phyloP scores from a whole-genome alignment of 176 grass and related monocot genomes.

The Secale cereale region DNA sequence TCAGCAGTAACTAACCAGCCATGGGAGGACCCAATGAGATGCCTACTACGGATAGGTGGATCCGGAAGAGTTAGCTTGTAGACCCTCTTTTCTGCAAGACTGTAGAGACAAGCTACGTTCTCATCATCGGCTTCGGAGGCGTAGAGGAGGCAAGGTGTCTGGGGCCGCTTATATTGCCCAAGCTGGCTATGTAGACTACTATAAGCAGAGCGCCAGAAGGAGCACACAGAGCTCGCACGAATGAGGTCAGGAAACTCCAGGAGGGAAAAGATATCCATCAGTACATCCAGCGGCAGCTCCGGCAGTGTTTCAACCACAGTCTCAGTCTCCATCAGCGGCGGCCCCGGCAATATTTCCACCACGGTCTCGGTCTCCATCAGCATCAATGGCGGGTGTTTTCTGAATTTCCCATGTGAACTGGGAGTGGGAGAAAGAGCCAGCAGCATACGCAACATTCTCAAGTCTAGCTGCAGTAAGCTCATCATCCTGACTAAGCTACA shows the following conservation, averaged over 20 bases:
- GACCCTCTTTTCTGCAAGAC: neutral
- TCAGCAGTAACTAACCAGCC: constrained; percentile 1
- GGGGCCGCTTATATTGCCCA: neutral
- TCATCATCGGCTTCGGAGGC: neutral
- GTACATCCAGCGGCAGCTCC: neutral
- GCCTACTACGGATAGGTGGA: neutral
- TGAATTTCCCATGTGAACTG: neutral
- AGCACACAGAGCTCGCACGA: neutral
- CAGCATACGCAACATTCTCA: neutral
- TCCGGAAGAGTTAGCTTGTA: neutral
- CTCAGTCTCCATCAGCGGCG: neutral
- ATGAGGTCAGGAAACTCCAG: neutral
- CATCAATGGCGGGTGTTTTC: neutral
- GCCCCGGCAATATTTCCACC: too few species aligned
- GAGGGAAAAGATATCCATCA: neutral
- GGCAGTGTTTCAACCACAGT: neutral
- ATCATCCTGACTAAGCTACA: neutral
- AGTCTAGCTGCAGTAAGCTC: neutral
- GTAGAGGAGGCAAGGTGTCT: neutral
- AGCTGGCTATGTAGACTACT: neutral
- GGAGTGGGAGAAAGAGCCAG: neutral
- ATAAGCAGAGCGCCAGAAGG: neutral
- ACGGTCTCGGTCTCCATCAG: neutral
- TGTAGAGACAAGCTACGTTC: neutral
- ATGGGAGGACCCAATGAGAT: neutral